Evolutionary conservation across 768 basidiomycete species (phyloP), one percentile per base, ranked within the genome.

Genomic region (Chiua virens): DNA sequence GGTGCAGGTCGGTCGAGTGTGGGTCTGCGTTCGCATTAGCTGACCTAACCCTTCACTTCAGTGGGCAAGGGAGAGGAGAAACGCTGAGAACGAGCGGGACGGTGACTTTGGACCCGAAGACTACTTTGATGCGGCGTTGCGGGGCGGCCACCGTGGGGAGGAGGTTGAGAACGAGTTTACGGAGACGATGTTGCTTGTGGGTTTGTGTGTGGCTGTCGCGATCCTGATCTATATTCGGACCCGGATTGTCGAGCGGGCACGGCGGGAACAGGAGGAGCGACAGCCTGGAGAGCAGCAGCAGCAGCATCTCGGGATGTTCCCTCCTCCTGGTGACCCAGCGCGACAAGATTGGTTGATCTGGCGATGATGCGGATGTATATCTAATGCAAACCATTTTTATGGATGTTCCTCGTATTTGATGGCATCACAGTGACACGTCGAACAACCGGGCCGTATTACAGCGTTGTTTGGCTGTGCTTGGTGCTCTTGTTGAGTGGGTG

Each of bases 41-140:
- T 64, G 27, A 62, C 35, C 13, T 11, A 5, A 14, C 9, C 6
- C 27, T 46, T 20, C 47, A 42, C 36, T 60, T 18, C 67, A 90
- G 85, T 93, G 89, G 87, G 89, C 89, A 23, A 76, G 85, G 50
- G 86, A 89, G 10, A 79, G 86, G 40, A 76, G 86, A 56, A 81
- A 81, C 45, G 83, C 82, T 3, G 89, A 89, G 54, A 79, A 79
- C 49, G 88, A 88, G 25, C 80, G 82, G 22, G 87, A 90, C 25
- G 75, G 77, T 44, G 90, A 92, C 51, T 84, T 84, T 55, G 86
- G 85, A 8, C 85, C 89, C 0, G 92, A 94, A 42, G 91, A 92
- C 61, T 90, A 91, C 67, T 87, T 85, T 58, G 89, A 91, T 25
- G 86, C 75, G 3, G 79, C 81, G 5, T 52, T 82, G 56, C 79